Evolutionary conservation across 805 yeast genomes (phyloP).

Genomic region (Babjeviella inositovora): DNA sequence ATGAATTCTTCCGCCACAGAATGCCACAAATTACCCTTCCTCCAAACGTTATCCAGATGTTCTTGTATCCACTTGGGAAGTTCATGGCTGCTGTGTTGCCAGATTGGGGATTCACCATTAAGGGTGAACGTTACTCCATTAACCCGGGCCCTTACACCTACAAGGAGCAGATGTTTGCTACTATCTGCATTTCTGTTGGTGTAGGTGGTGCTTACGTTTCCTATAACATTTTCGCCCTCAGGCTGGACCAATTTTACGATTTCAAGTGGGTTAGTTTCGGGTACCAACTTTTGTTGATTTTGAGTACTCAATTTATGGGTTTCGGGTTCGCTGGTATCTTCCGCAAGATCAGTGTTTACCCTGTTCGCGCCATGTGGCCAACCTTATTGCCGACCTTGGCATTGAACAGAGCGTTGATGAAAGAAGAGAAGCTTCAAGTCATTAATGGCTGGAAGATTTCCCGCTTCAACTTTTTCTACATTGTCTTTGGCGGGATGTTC

Average conservation of each 20-base stretch:
- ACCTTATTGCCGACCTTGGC: constrained; percentile 26
- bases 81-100: constrained; percentile 8
- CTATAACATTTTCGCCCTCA: constrained; percentile 12
- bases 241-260: constrained; percentile 10
- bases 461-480: constrained; percentile 15
- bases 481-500: constrained; percentile 14
- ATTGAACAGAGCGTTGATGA: constrained; percentile 25
- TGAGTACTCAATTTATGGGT: constrained; percentile 36
- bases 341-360: constrained; percentile 29
- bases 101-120: constrained; percentile 2
- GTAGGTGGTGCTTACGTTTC: constrained; percentile 13
- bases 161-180: constrained; percentile 18
- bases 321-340: constrained; percentile 26
- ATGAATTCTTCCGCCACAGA: constrained; percentile 41
- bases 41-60: constrained; percentile 26
- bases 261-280: constrained; percentile 18
- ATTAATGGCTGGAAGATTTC: constrained; percentile 15
- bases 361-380: constrained; percentile 24
- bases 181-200: constrained; percentile 13
- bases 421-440: constrained; percentile 13
- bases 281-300: constrained; percentile 23
- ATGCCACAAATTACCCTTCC: constrained; percentile 28
- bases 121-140: constrained; percentile 14
- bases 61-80: constrained; percentile 26
- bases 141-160: constrained; percentile 18